Conservation (phyloP, 371 early-diverging fungal genomes). For the Saksenaea oblongispora region DNA sequence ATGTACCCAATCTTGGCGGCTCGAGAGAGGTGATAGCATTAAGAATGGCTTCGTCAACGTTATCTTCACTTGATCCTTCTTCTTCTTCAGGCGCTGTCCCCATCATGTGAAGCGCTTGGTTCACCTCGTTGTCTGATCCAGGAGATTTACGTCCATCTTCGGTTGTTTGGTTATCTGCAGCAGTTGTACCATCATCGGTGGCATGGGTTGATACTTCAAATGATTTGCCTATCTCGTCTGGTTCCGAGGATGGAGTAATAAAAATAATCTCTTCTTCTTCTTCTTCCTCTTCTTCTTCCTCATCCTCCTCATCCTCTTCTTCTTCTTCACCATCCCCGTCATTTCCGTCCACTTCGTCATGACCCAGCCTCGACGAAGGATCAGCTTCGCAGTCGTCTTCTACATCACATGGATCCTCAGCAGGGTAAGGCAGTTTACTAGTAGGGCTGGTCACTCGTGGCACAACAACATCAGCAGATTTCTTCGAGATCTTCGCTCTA, state of each 20-base stretch:
- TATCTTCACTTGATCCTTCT: conserved; percentile 40
- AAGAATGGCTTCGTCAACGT: conserved; percentile 41
- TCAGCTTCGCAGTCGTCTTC: conserved; percentile 21
- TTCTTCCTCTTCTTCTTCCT: conserved; percentile 26
- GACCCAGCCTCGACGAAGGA: not conserved
- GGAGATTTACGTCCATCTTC: conserved; percentile 31
- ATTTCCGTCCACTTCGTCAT: conserved; percentile 15
- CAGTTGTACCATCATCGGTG: not conserved
- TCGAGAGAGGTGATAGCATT: conserved; percentile 32
- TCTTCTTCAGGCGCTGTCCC: conserved; percentile 26
- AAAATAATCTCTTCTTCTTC: conserved; percentile 48
- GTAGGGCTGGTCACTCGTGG: conserved; percentile 9
- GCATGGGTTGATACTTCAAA: conserved; percentile 36
- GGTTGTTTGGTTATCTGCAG: not conserved
- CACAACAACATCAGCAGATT: conserved; percentile 1
- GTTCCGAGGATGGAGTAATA: conserved; percentile 29
- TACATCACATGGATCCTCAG: conserved; percentile 15
- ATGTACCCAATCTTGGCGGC: conserved; percentile 37
- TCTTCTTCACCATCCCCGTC: conserved; percentile 20
- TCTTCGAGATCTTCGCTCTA: not conserved
- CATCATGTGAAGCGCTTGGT: conserved; percentile 1
- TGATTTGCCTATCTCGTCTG: conserved; percentile 28
- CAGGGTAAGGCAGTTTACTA: not conserved
- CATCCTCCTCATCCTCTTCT: conserved; percentile 30
- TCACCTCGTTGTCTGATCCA: conserved; percentile 30